Conservation (phyloP, 352 stramenopile species). For the Peronospora destructor region DNA sequence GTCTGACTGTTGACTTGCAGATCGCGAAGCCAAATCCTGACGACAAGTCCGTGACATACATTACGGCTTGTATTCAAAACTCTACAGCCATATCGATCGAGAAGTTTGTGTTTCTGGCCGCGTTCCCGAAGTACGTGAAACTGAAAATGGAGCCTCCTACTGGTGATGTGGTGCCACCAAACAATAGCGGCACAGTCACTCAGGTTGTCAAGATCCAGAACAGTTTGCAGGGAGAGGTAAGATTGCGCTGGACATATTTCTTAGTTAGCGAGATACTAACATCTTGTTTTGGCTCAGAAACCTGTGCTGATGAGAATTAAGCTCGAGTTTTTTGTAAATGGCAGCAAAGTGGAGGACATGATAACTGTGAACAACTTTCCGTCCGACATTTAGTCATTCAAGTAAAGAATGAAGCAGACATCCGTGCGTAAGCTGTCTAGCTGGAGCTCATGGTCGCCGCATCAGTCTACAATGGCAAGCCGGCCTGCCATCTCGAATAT, state of each 20-base stretch:
- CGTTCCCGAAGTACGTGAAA: conserved; percentile 97
- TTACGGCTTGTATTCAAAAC: conserved; percentile 92
- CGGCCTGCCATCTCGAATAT: conserved; percentile 5
- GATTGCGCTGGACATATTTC: background rate
- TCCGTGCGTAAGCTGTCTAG: conserved; percentile 5
- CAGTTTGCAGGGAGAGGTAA: conserved; percentile 88
- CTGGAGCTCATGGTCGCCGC: conserved; percentile 2
- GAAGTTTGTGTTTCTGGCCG: conserved; percentile 90
- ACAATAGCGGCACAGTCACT: conserved; percentile 77
- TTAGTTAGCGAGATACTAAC: conserved; percentile 6
- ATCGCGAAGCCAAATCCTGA: conserved; percentile 90
- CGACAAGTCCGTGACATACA: conserved; percentile 88
- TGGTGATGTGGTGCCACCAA: conserved; percentile 85
- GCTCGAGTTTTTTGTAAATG: conserved; percentile 79
- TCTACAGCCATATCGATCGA: conserved; percentile 77
- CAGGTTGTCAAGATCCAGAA: conserved; percentile 96
- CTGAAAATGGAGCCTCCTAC: conserved; percentile 97
- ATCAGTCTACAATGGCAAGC: conserved; percentile 12
- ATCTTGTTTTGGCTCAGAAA: conserved; percentile 53
- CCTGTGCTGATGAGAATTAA: conserved; percentile 81
- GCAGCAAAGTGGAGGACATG: conserved; percentile 83
- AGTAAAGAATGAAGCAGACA: conserved; percentile 12
- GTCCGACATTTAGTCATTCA: conserved; percentile 45
- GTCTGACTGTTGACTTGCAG: conserved; percentile 88
- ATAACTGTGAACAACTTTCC: conserved; percentile 72